A percentile compares a stretch with the other conserved stretches of the same genome.
Evolutionary conservation across 768 basidiomycete species (phyloP).

Genomic region (Trametes cubensis): DNA sequence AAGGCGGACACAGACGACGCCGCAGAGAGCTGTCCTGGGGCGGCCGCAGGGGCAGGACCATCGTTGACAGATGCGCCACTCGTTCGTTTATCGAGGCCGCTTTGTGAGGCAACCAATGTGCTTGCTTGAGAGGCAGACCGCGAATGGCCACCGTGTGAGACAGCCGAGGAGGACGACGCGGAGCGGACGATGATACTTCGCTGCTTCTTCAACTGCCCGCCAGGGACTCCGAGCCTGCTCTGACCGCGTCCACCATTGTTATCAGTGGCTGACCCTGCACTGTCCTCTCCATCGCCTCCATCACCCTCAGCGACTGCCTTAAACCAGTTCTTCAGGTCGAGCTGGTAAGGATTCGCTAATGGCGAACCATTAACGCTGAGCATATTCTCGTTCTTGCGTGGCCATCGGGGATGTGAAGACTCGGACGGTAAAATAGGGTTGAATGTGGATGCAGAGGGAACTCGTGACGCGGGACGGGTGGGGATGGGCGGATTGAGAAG

Average conservation of each 20-base stretch:
- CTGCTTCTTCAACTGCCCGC: conserved; percentile 32
- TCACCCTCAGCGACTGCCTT: conserved; percentile 41
- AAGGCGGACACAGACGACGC: conserved; percentile 50
- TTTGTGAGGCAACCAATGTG: conserved; percentile 41
- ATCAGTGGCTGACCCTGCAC: conserved; percentile 17
- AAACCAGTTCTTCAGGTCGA: conserved; percentile 63
- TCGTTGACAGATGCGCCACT: conserved; percentile 3
- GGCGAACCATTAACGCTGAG: conserved; percentile 84
- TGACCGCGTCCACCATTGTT: conserved; percentile 21
- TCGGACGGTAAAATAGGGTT: conserved; percentile 61
- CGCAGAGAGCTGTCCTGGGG: conserved; percentile 19
- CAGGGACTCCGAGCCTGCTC: conserved; percentile 22
- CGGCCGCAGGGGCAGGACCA: conserved; percentile 1
- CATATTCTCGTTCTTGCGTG: conserved; percentile 76
- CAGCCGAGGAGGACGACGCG: conserved; percentile 25
- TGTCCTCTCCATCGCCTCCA: conserved; percentile 27
- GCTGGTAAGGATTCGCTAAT: conserved; percentile 74
- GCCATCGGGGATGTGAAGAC: conserved; percentile 53
- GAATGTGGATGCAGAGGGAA: conserved; percentile 69
- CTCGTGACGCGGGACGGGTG: conserved; percentile 35
- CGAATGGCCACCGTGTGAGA: conserved; percentile 39
- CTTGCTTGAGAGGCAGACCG: conserved; percentile 57
- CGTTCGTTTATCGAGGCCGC: conserved; percentile 26
- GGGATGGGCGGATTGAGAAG: conserved; percentile 29
- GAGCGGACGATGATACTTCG: conserved; percentile 44